Conservation (phyloP, 129 eudicot genomes). For the Centrapalus pauciflorus region DNA sequence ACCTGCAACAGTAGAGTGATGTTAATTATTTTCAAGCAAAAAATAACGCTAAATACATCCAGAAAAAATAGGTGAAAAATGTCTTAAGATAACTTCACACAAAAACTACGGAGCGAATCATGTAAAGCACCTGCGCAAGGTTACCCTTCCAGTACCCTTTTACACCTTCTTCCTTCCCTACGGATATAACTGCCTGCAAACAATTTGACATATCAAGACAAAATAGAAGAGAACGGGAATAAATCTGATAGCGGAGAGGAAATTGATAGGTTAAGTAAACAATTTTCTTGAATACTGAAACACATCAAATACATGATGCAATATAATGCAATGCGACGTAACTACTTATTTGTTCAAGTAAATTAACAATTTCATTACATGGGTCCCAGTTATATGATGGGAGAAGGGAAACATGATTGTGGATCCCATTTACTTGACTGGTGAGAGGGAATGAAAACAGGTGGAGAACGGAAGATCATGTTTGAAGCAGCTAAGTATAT, state of each 20-base stretch:
- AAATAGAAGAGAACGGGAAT: constrained; percentile 10
- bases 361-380: not conserved
- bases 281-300: not conserved
- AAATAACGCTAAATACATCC: not conserved
- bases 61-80: not conserved
- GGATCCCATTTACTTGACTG: not conserved
- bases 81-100: too few species aligned
- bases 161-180: constrained; percentile 75
- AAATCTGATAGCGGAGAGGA: not conserved
- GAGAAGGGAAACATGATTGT: not conserved
- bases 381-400: not conserved
- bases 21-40: not conserved
- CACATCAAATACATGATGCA: not conserved
- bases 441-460: not conserved
- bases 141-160: constrained; percentile 99
- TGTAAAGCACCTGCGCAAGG: constrained; percentile 79
- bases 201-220: constrained; percentile 14
- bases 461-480: too few species aligned
- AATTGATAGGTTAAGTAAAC: not conserved
- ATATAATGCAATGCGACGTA: not conserved
- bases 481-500: too few species aligned
- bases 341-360: not conserved
- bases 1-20: constrained; percentile 39
- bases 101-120: not conserved
- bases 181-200: constrained; percentile 64